These are phyloP conservation scores for Euphorbia tirucalli DNA, from an alignment of 345 rosid species.

Conservation along the genomic window DNA sequence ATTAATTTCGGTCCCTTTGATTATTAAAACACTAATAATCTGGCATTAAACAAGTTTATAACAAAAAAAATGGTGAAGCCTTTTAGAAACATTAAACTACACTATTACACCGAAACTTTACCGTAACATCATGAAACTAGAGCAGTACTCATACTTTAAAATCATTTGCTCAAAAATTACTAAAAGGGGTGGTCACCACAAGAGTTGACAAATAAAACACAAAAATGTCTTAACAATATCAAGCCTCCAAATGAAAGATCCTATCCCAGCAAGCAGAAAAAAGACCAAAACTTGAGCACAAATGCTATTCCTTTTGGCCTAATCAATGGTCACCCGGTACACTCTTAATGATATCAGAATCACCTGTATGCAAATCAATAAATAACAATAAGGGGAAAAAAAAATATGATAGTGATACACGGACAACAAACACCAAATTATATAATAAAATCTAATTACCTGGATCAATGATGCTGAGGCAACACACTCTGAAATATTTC, in stretches of 20 bases:
- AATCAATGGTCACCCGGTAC: conserved; percentile 44
- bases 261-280: not conserved
- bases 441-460: conserved; percentile 26
- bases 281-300: not conserved
- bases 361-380: conserved; percentile 38
- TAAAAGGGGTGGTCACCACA: no score
- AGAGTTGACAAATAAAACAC: no score
- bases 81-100: no score
- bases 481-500: conserved; percentile 70
- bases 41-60: no score
- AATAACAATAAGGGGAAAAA: not conserved
- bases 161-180: not conserved
- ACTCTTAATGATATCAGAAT: conserved; percentile 71
- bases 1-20: no score
- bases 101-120: no score
- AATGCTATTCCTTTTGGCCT: not conserved
- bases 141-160: no score
- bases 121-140: no score
- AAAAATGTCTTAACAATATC: not conserved
- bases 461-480: conserved; percentile 65
- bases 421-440: no score
- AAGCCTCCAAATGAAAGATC: not conserved
- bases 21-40: no score
- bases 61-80: no score
- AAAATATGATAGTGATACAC: no score